Evolutionary conservation across 805 yeast genomes (phyloP), one percentile per base, ranked within the genome.

Genomic region (Saturnispora ahearnii): DNA sequence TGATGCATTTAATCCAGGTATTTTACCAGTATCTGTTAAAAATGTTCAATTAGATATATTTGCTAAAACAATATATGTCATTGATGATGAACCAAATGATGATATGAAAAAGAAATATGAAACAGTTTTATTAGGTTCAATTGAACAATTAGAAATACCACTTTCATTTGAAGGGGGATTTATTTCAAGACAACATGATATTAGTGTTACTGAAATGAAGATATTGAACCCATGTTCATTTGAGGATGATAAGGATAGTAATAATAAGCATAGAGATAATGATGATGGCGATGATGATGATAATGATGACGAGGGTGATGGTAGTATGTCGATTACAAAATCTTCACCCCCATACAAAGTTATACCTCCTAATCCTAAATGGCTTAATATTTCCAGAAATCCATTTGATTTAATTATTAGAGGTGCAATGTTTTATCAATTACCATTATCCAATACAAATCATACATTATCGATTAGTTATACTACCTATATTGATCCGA

Each of bases 361-460:
- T 21, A 11, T 38, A 18, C 44, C 53, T 28, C 67, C 68, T 9
- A 55, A 57, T 29, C 67, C 75, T 48, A 81, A 81, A 59, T 90
- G 98, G 98, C 76, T 78, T 46, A 70, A 72, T 11, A 78, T 91
- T 11, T 79, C 84, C 10, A 77, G 79, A 53, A 78, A 86, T 60
- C 96, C 96, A 11, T 91, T 90, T 63, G 96, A 88, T 53, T 69
- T 91, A 56, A 84, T 88, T 21, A 73, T 91, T 3, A 72, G 95
- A 45, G 98, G 98, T 1, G 80, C 82, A 22, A 73, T 91, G 62
- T 80, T 78, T 59, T 91, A 91, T 65, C 78, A 76, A 45, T 70
- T 89, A 48, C 93, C 96, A 1, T 71, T 90, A 54, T 70, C 74
- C 31, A 66, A 66, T 33, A 70, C 73, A 8, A 72, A 71, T 44